A percentile compares a stretch with the other conserved stretches of the same genome.
phyloP scores from a whole-genome alignment of 176 grass and related monocot genomes.

The Carex parvula region DNA sequence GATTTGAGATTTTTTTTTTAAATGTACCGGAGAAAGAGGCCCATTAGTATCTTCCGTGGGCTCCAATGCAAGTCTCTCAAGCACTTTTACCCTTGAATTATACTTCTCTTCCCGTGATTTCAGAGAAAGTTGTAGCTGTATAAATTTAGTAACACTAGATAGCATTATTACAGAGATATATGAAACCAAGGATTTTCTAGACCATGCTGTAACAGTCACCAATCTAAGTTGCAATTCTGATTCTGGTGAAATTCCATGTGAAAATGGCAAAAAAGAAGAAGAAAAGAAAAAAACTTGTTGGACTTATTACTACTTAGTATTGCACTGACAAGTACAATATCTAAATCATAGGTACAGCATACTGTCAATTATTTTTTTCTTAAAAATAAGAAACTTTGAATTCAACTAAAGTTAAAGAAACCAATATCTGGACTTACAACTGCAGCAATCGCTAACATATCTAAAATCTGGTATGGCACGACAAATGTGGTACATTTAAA shows the following conservation, averaged over 20 bases:
- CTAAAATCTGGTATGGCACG: not conserved
- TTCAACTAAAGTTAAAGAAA: not conserved
- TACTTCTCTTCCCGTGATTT: constrained; percentile 38
- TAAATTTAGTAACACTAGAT: constrained; percentile 2
- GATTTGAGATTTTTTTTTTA: not conserved
- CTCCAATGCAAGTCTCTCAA: constrained; percentile 24
- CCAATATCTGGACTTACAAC: not conserved
- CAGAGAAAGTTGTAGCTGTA: constrained; percentile 33
- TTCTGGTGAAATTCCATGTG: not conserved
- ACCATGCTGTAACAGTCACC: not conserved
- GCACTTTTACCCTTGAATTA: constrained; percentile 35
- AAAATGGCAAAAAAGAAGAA: not conserved
- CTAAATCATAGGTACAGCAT: not conserved
- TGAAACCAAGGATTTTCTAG: not conserved
- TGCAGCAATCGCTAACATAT: not conserved
- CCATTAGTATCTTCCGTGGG: constrained; percentile 18
- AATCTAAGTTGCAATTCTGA: not conserved
- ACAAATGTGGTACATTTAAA: not conserved
- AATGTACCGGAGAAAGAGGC: constrained; percentile 20
- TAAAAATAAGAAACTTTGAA: not conserved
- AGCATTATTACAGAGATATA: not conserved
- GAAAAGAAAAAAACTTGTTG: not conserved
- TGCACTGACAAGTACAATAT: not conserved
- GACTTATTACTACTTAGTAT: not conserved
- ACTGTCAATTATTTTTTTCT: not conserved